Percentiles rank a stretch among this genome's conserved stretches.
phyloP scores from a whole-genome alignment of 2,329 filamentous ascomycete genomes.

The Myriosclerotinia duriaeana region DNA sequence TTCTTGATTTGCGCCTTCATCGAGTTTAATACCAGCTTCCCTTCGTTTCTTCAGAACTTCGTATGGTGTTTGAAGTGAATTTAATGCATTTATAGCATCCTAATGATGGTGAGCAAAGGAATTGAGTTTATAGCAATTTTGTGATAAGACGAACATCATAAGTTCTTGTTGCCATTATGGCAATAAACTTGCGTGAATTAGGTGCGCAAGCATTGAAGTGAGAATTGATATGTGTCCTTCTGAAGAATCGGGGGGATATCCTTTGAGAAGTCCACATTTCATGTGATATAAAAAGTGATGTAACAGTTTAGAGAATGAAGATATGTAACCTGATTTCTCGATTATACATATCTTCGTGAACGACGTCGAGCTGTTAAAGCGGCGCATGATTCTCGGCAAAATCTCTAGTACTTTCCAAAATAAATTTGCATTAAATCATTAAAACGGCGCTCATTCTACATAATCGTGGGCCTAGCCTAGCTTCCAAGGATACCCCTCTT shows the following conservation, averaged over 20 bases:
- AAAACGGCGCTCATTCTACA: too few species aligned
- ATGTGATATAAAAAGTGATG: background rate
- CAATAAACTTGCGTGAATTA: slow-evolving; percentile 2
- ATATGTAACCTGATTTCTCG: background rate
- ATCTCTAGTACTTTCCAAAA: too few species aligned
- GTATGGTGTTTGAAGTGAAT: slow-evolving; percentile 87
- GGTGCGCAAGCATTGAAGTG: background rate
- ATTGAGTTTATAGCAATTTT: background rate
- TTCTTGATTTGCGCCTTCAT: slow-evolving; percentile 70
- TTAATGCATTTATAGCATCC: slow-evolving; percentile 84
- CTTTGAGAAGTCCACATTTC: slow-evolving; percentile 1
- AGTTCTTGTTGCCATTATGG: slow-evolving; percentile 25
- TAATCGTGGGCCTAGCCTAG: too few species aligned
- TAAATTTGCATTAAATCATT: too few species aligned
- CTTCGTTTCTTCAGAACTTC: slow-evolving; percentile 75
- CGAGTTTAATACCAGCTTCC: slow-evolving; percentile 69
- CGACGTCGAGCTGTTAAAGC: background rate
- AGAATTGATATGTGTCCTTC: background rate
- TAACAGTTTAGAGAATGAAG: background rate
- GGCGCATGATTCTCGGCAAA: background rate
- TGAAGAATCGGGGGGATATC: background rate
- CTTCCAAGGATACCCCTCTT: too few species aligned
- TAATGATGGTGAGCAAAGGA: slow-evolving; percentile 42
- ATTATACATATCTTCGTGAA: background rate
- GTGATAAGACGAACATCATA: slow-evolving; percentile 28